Base-by-base conservation (phyloP, 1,284 basidiomycete genomes). In the Pisolithus thermaeus region DNA sequence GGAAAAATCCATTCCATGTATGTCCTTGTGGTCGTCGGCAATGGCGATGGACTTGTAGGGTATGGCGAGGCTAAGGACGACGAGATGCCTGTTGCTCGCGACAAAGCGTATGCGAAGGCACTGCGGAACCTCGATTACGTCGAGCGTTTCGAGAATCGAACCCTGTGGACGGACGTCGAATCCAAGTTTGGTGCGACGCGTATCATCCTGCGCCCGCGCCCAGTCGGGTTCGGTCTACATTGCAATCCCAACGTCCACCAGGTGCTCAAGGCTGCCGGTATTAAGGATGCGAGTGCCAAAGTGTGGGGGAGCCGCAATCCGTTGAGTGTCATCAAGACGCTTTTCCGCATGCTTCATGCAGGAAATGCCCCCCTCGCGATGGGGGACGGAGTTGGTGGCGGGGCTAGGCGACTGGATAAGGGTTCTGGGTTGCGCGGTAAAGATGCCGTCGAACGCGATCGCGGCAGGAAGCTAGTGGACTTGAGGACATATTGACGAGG, bases 261-360 rank as follows among this genome's bases (percentile, higher is more conserved):
- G 61, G 79, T 99, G 48, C 80, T 95, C 62, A 89, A 91, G 61
- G 92, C 94, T 0, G 93, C 91, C 2, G 96, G 96, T 11, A 92
- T 98, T 72, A 90, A 92, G 66, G 96, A 99, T 69, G 80, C 91
- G 43, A 92, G 88, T 59, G 96, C 92, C 27, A 95, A 95, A 70
- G 90, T 98, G 39, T 90, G 92, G 81, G 94, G 95, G 35, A 94
- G 90, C 60, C 77, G 91, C 58, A 97, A 96, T 70, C 81, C 81
- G 39, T 74, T 90, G 60, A 85, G 72, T 59, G 77, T 79, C 56
- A 72, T 78, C 63, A 78, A 78, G 59, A 69, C 72, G 36, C 60
- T 73, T 28, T 73, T 78, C 58, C 71, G 75, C 58, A 72, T 90
- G 72, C 71, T 90, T 46, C 81, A 87, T 52, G 76, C 83, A 4